phyloP scores from a whole-genome alignment of 2,329 filamentous ascomycete species.

The Byssothecium circinans region DNA sequence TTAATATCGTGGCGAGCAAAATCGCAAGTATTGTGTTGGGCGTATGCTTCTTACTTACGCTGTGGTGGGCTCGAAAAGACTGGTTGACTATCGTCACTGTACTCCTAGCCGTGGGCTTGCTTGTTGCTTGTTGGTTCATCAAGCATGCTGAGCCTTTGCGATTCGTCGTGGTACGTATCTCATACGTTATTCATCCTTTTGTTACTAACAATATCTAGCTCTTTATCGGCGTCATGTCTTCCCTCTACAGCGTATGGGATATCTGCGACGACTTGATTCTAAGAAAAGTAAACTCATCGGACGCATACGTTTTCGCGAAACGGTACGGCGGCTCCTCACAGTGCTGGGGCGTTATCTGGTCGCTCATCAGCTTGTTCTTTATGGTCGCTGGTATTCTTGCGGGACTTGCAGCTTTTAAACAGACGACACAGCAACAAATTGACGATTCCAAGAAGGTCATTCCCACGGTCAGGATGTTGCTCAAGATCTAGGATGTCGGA shows the following conservation, averaged over 20 bases:
- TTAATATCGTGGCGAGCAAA: conserved; percentile 79
- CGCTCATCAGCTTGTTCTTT: conserved; percentile 68
- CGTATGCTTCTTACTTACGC: conserved; percentile 73
- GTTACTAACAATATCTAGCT: conserved; percentile 48
- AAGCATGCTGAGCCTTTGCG: conserved; percentile 71
- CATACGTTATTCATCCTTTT: neutral
- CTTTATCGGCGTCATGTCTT: conserved; percentile 82
- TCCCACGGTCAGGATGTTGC: conserved; percentile 44
- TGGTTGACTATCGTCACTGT: conserved; percentile 76
- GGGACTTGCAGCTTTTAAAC: conserved; percentile 73
- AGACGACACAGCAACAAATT: conserved; percentile 69
- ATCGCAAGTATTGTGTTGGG: conserved; percentile 73
- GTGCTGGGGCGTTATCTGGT: conserved; percentile 82
- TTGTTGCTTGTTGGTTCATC: conserved; percentile 80
- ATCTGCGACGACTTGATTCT: conserved; percentile 82
- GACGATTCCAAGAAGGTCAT: conserved; percentile 70
- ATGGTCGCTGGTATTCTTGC: conserved; percentile 76
- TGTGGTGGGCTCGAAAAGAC: conserved; percentile 80
- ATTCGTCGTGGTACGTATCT: conserved; percentile 63
- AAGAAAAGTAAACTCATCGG: conserved; percentile 77
- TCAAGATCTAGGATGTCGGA: conserved; percentile 14
- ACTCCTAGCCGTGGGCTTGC: conserved; percentile 67
- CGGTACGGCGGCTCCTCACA: conserved; percentile 77
- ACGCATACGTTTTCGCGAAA: conserved; percentile 77
- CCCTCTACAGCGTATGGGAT: conserved; percentile 80